Percentiles rank a stretch among this genome's conserved stretches.
Evolutionary conservation across 2,329 filamentous ascomycete genomes (phyloP).

Genomic region (Dothideomycetes sp.): DNA sequence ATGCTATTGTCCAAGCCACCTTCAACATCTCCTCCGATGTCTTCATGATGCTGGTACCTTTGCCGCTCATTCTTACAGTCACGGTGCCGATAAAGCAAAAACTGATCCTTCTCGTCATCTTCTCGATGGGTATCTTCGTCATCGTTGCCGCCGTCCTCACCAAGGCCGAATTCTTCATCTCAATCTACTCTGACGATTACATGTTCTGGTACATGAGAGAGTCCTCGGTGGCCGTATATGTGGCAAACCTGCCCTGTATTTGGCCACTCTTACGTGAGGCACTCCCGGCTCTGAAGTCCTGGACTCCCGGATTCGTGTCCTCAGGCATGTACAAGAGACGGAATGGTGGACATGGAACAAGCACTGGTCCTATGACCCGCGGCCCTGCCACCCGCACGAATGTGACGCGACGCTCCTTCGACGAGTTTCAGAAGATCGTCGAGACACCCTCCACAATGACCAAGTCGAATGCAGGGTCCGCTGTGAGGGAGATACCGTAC

Average conservation of each 20-base stretch:
- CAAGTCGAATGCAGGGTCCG: not conserved
- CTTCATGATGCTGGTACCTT: conserved; percentile 47
- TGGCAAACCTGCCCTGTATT: conserved; percentile 43
- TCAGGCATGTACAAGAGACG: conserved; percentile 2
- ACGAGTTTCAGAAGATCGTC: conserved; percentile 4
- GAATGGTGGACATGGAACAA: not conserved
- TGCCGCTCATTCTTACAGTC: conserved; percentile 42
- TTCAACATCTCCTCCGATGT: conserved; percentile 52
- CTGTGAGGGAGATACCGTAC: not conserved
- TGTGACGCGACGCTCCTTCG: conserved; percentile 2
- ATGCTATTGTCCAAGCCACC: conserved; percentile 46
- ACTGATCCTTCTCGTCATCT: conserved; percentile 38
- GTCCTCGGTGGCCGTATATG: conserved; percentile 40
- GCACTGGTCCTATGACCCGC: conserved; percentile 1
- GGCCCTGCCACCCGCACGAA: not conserved
- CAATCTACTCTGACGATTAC: conserved; percentile 26
- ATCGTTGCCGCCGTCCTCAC: conserved; percentile 35
- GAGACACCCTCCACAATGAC: conserved; percentile 1
- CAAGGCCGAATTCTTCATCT: conserved; percentile 36
- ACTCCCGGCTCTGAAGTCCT: conserved; percentile 7
- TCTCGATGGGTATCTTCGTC: conserved; percentile 41
- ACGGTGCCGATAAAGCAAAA: conserved; percentile 43
- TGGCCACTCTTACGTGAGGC: conserved; percentile 39
- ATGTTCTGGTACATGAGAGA: conserved; percentile 40
- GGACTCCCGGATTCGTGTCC: conserved; percentile 16